These are phyloP conservation scores for Fusarium tanahbumbuense DNA, from an alignment of 2,329 filamentous ascomycete genomes.

Conservation along the genomic window DNA sequence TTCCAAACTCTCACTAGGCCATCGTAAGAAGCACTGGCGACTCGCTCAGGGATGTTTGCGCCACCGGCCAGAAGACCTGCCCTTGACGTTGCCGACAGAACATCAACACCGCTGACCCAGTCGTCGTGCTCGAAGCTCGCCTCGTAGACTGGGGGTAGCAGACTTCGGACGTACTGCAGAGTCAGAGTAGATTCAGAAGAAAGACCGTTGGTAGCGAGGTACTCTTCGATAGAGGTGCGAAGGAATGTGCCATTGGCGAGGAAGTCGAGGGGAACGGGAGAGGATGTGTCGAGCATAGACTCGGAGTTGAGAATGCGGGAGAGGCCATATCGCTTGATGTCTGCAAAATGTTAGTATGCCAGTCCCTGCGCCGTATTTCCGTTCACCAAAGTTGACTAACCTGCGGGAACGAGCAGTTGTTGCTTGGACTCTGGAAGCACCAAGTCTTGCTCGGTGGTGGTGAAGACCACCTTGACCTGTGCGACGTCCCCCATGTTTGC, in stretches of 20 bases:
- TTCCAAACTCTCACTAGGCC: slow-evolving; percentile 91
- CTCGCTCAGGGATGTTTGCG: slow-evolving; percentile 58
- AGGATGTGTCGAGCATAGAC: slow-evolving; percentile 73
- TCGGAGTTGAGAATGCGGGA: slow-evolving; percentile 78
- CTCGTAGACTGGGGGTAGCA: slow-evolving; percentile 89
- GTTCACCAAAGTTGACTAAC: slow-evolving; percentile 48
- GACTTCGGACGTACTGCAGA: slow-evolving; percentile 91
- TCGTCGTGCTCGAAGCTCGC: slow-evolving; percentile 97
- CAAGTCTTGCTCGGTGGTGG: slow-evolving; percentile 70
- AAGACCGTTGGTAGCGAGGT: slow-evolving; percentile 85
- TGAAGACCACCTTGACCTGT: slow-evolving; percentile 76
- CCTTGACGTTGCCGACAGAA: slow-evolving; percentile 75
- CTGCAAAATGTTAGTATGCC: slow-evolving; percentile 50
- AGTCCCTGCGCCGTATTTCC: neutral
- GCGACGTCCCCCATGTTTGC: slow-evolving; percentile 56
- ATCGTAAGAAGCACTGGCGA: slow-evolving; percentile 95
- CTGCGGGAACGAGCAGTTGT: slow-evolving; percentile 71
- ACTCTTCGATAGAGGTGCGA: slow-evolving; percentile 88
- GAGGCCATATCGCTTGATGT: slow-evolving; percentile 76
- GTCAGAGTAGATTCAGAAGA: slow-evolving; percentile 88
- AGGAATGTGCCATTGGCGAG: slow-evolving; percentile 94
- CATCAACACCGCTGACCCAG: slow-evolving; percentile 91
- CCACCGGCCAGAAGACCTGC: slow-evolving; percentile 62
- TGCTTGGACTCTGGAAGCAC: slow-evolving; percentile 71
- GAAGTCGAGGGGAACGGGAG: slow-evolving; percentile 88